A percentile compares a stretch with the other conserved stretches of the same genome.
These are phyloP conservation scores for Penicillium griseofulvum DNA, from an alignment of 2,329 filamentous ascomycete genomes.

Conservation along the genomic window DNA sequence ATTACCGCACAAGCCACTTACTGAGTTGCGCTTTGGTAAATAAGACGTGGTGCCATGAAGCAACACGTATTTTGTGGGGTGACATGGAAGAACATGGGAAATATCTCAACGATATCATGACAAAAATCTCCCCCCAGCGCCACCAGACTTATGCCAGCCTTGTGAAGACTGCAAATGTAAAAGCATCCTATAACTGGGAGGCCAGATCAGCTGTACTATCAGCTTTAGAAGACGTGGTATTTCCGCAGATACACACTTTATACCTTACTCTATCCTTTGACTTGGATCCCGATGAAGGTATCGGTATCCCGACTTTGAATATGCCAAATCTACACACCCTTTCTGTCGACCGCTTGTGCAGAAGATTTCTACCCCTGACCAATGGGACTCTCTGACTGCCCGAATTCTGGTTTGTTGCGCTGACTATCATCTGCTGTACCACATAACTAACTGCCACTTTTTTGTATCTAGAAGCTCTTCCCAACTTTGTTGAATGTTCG, in stretches of 20 bases:
- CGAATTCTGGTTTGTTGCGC: background rate
- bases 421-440: background rate
- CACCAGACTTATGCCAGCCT: background rate
- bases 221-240: background rate
- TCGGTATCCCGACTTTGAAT: background rate
- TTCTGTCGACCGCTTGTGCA: background rate
- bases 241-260: background rate
- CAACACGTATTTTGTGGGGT: background rate
- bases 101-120: background rate
- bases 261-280: background rate
- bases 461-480: background rate
- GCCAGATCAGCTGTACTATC: background rate
- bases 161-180: background rate
- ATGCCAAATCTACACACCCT: background rate
- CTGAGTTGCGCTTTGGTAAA: background rate
- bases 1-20: background rate
- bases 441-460: background rate
- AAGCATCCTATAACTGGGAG: background rate
- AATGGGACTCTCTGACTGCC: background rate
- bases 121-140: background rate
- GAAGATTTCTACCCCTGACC: background rate
- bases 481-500: background rate
- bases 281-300: background rate
- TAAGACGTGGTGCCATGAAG: background rate
- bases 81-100: background rate